Percentiles rank a stretch among this genome's conserved stretches.
phyloP scores from a whole-genome alignment of 2,329 filamentous ascomycete genomes.

The Trichoderma pleuroti region DNA sequence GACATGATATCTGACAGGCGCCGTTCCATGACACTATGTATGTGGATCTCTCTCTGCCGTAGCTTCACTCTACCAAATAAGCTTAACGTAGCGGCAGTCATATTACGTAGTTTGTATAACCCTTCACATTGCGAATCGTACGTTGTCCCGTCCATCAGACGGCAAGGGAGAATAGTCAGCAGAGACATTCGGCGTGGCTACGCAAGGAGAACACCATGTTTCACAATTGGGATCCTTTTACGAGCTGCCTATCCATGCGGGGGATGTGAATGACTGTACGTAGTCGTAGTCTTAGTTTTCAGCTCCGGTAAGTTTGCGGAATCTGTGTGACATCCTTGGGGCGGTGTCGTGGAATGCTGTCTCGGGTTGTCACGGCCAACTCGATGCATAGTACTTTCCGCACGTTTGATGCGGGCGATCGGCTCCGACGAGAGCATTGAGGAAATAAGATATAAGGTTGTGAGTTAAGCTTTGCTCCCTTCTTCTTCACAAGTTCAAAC shows the following conservation, averaged over 20 bases:
- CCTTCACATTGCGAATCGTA: not conserved
- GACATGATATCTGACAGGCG: not conserved
- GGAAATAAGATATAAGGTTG: not conserved
- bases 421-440: not conserved
- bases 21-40: not conserved
- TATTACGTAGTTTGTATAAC: conserved; percentile 8
- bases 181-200: not conserved
- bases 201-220: not conserved
- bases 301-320: not conserved
- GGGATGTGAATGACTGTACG: not conserved
- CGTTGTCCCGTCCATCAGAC: not conserved
- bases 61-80: not conserved
- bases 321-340: not conserved
- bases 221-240: not conserved
- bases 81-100: not conserved
- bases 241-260: not conserved
- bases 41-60: not conserved
- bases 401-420: not conserved
- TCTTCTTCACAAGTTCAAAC: not conserved
- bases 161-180: not conserved
- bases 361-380: not conserved
- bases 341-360: conserved; percentile 9
- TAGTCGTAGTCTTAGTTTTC: not conserved
- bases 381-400: not conserved
- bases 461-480: not conserved